Evolutionary conservation across 2,329 filamentous ascomycete species (phyloP), one percentile per base, ranked within the genome.

Genomic region (Arthrocladium fulminans): DNA sequence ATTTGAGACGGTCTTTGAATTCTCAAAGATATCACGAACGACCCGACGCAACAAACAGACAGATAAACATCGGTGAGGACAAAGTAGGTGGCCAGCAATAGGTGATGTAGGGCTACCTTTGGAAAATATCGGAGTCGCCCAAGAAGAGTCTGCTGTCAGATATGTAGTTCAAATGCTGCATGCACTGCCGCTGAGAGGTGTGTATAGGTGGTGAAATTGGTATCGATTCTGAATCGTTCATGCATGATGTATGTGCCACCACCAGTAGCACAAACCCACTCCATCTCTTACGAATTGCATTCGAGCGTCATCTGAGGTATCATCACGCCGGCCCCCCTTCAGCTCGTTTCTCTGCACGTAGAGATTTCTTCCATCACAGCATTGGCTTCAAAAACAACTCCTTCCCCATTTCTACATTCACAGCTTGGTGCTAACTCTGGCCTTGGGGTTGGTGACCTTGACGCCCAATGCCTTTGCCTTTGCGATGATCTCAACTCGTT

Each of bases 361-460:
- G 8, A 24, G 9, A 19, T 12, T 32, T n/a, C 5, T 19, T 24
- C 23, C 34, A 12, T 47, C 20, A n/a, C 41, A 34, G 12, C 6
- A 27, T 4, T 20, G 15, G 9, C 44, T 45, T 20, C 15, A 45
- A 37, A 23, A 7, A 29, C 32, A 29, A 38, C 44, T 29, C 29
- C 8, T 4, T 22, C 15, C 9, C 34, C 4, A 17, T 27, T 22
- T 8, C 9, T 12, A 29, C 34, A 27, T 47, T 65, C 77, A 83
- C 64, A 78, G 77, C 83, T 98, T 92, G 64, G 88, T 95, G 65
- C 90, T 95, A 73, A 98, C 85, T 81, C 90, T 94, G 69, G 89
- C 92, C 86, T 96, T 95, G 75, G 87, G 74, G 81, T 98, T 98
- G 71, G 92, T 98, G 73, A 98, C 90, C 86, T 98, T 98, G 72